Evolutionary conservation across 768 basidiomycete genomes (phyloP), one percentile per base, ranked within the genome.

Genomic region (Kwoniella europaea): DNA sequence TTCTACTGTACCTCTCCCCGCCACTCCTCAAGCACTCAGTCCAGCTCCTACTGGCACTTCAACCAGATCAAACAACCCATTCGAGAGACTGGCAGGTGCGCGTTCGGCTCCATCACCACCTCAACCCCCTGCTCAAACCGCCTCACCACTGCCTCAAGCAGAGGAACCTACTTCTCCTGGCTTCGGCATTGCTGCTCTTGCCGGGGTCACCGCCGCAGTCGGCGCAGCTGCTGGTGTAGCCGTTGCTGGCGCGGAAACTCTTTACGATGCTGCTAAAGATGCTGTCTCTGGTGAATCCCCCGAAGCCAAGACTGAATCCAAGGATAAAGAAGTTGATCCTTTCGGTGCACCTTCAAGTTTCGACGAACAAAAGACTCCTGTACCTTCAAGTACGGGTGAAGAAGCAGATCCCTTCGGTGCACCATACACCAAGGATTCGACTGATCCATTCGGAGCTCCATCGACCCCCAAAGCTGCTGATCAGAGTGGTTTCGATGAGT

Each of bases 1-100:
- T 56, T 89, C 90, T 18, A 85, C 88, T n/a, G 88, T 91, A 13
- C 89, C 91, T 1, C 86, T 93, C 27, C 92, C 93, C 7, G 79
- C 85, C 22, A 89, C 91, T 0, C 92, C 93, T 50, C 89, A 90
- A 54, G 86, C 86, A 1, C 75, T 84, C 60, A 88, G 86, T 59
- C 88, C 89, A 6, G 82, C 86, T 9, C 76, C 85, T 46, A 87
- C 89, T 24, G 84, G 85, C n/a, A 71, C 84, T 1, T 82, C 82
- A 1, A 74, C 77, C 66, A 92, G 92, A 86, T 94, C 92, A 77
- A 96, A 67, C 78, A 98, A 98, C 82, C 95, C 94, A 3, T 98
- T 98, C 78, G 94, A 92, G 69, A 86, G 90, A 57, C 82, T 70
- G 7, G 63, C 62, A 6, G 67, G 60, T 1, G 24, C 46, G 3